Percentiles rank a stretch among this genome's conserved stretches.
These are phyloP conservation scores for Fusarium sp. DNA, from an alignment of 2,329 filamentous ascomycete species.

Conservation along the genomic window DNA sequence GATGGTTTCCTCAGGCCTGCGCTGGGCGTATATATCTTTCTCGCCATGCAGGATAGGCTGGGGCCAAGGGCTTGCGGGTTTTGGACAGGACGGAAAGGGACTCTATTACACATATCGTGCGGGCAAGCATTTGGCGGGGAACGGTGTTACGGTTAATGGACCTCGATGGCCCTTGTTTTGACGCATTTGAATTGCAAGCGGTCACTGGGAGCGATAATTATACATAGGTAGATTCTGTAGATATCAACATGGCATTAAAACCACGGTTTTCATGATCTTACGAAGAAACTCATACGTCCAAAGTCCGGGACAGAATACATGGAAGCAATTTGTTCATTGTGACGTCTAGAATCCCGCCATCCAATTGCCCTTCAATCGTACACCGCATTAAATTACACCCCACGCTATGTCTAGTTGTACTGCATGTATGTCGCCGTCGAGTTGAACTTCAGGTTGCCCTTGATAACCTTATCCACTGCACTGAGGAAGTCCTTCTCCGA, in stretches of 20 bases:
- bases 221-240: slow-evolving; percentile 39
- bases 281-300: not conserved
- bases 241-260: slow-evolving; percentile 26
- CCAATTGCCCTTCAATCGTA: slow-evolving; percentile 54
- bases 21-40: slow-evolving; percentile 8
- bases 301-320: not conserved
- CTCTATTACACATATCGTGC: slow-evolving; percentile 17
- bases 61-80: slow-evolving; percentile 9
- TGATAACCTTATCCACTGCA: slow-evolving; percentile 99
- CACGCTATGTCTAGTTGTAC: slow-evolving; percentile 82
- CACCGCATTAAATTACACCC: slow-evolving; percentile 53
- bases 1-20: slow-evolving; percentile 32
- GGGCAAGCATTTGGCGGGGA: slow-evolving; percentile 33
- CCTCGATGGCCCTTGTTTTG: slow-evolving; percentile 14
- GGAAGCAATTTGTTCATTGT: slow-evolving; percentile 43
- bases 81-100: slow-evolving; percentile 15
- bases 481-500: slow-evolving; percentile 99
- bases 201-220: slow-evolving; percentile 13
- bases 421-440: slow-evolving; percentile 98
- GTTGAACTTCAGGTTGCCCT: slow-evolving; percentile 99
- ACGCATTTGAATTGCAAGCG: slow-evolving; percentile 20
- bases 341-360: slow-evolving; percentile 47
- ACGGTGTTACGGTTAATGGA: slow-evolving; percentile 41
- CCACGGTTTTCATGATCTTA: not conserved
- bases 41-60: slow-evolving; percentile 2